Percentiles rank a stretch among this genome's conserved stretches.
Evolutionary conservation across 495 filamentous ascomycete species (phyloP).

Genomic region (Geopyxis carbonaria): DNA sequence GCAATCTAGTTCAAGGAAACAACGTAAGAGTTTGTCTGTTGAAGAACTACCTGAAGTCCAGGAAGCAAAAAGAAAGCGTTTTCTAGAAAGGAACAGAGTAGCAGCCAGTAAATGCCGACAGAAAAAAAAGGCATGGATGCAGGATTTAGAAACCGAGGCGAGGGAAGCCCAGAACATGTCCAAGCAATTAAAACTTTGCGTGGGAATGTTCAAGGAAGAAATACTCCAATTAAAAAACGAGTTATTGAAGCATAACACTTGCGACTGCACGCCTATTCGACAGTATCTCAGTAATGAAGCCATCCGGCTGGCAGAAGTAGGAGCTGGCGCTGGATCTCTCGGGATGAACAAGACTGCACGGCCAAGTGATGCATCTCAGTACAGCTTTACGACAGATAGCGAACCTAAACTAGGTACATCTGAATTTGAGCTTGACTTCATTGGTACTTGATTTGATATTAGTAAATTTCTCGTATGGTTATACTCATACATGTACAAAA

Average conservation of each 20-base stretch:
- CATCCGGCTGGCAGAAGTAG: constrained; percentile 18
- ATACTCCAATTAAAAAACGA: constrained; percentile 30
- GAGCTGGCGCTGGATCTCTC: neutral
- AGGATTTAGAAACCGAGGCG: constrained; percentile 37
- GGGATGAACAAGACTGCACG: neutral
- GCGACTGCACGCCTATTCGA: constrained; percentile 26
- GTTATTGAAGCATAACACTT: constrained; percentile 29
- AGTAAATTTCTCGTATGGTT: too few relatives aligned
- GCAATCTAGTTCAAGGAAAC: neutral
- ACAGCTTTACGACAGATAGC: too few relatives aligned
- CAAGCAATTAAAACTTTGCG: constrained; percentile 19
- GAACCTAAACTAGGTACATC: too few relatives aligned
- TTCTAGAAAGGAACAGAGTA: constrained; percentile 65
- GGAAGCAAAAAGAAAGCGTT: constrained; percentile 25
- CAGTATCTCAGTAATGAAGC: constrained; percentile 25
- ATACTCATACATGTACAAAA: too few relatives aligned
- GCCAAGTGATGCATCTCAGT: neutral
- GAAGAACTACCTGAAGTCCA: constrained; percentile 2
- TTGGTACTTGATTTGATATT: too few relatives aligned
- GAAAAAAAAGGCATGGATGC: constrained; percentile 66
- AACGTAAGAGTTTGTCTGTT: neutral
- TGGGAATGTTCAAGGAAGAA: constrained; percentile 28
- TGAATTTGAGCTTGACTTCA: too few relatives aligned
- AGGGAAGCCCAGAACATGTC: constrained; percentile 12
- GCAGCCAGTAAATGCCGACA: constrained; percentile 76